Base-by-base conservation (phyloP, 2,329 filamentous ascomycete species). In the Sclerotinia borealis region DNA sequence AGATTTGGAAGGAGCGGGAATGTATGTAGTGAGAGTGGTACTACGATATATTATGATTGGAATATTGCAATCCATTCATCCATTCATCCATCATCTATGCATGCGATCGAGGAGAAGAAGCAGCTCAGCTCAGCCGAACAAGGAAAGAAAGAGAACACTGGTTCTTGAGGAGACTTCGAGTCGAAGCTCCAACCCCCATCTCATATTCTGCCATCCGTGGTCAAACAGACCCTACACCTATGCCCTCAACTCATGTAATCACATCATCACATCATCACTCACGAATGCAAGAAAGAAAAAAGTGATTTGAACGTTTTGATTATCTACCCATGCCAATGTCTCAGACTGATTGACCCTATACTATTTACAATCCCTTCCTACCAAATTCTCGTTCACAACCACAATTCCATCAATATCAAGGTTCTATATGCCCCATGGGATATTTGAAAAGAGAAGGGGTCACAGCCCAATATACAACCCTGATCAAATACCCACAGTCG, bases 381-480 rank as follows among this genome's bases (percentile, higher is more conserved):
- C 39, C 39, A 56, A 15, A 45, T 56, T 45, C 8, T 19, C 45
- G 39, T 45, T 34, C 19, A 37, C n/a, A 34, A 45, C 54, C 27
- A 17, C 39, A 56, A 10, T 11, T 45, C 3, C 27, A 34, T 34
- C 27, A 45, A 45, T 31, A 45, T 56, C 37, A 56, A 56, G 54
- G 37, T 56, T 56, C 54, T 56, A 34, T 25, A 56, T 56, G 39
- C 54, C 54, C 39, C 27, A 56, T 56, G 25, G 19, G n/a, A 29
- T 31, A 9, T 43, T 45, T 45, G 39, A 56, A 34, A 25, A 56
- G 54, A 45, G 54, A 56, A 56, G 39, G 54, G 54, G 39, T 56
- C 54, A 31, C 54, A 45, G 54, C 27, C 54, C 39, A 56, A 25
- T 19, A 43, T 34, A 56, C 54, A 34, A 56, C 54, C 36, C 54